These are phyloP conservation scores for Bretschneidera sinensis DNA, from an alignment of 345 rosid genomes.

Conservation along the genomic window DNA sequence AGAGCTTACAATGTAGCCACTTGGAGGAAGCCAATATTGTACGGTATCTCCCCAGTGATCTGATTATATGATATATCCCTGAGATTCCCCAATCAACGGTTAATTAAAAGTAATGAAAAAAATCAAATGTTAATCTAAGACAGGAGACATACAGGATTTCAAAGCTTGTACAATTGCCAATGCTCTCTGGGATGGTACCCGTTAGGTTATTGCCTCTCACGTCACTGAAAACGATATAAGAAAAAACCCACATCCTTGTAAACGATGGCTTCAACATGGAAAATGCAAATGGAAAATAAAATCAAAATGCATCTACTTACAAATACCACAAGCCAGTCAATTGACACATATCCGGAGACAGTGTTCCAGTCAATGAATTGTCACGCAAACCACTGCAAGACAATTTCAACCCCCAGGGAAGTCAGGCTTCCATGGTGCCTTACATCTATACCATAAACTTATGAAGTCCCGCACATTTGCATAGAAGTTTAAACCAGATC, in stretches of 20 bases:
- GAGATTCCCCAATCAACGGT: neutral
- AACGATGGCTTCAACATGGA: neutral
- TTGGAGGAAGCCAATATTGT: conserved; percentile 91
- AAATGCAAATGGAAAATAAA: too few species aligned
- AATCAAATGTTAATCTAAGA: neutral
- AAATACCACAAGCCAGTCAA: conserved; percentile 94
- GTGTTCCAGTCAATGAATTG: conserved; percentile 67
- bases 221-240: conserved; percentile 45
- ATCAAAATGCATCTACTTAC: conserved; percentile 41
- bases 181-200: conserved; percentile 76
- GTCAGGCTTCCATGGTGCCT: too few species aligned
- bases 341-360: conserved; percentile 91
- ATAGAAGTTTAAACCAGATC: too few species aligned
- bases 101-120: neutral
- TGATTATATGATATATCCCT: conserved; percentile 93
- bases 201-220: conserved; percentile 86
- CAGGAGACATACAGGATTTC: conserved; percentile 65
- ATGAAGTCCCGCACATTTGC: too few species aligned
- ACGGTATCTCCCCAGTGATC: conserved; percentile 85
- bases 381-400: conserved; percentile 72
- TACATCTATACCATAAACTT: too few species aligned
- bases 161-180: conserved; percentile 97
- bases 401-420: neutral
- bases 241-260: neutral
- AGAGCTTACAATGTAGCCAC: conserved; percentile 88